A percentile compares a stretch with the other conserved stretches of the same genome.
These are phyloP conservation scores for Wakefieldia striispora DNA, from an alignment of 768 basidiomycete genomes.

Conservation along the genomic window DNA sequence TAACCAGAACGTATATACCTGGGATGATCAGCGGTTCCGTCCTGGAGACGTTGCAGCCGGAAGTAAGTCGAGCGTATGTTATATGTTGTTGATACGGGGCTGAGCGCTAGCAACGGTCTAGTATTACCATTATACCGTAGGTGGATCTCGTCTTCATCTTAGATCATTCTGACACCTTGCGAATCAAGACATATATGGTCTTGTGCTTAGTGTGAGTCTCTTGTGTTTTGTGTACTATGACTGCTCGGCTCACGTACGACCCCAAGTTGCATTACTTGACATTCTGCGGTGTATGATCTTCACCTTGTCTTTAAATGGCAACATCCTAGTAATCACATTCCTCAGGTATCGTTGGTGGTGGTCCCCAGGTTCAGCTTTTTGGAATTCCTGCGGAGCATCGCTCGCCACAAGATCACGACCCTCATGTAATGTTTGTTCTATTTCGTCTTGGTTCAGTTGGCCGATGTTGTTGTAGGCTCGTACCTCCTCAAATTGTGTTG, in stretches of 20 bases:
- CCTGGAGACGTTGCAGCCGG: conserved; percentile 59
- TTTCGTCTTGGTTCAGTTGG: neutral
- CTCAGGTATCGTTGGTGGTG: conserved; percentile 54
- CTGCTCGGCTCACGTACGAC: conserved; percentile 5
- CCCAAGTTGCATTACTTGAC: conserved; percentile 49
- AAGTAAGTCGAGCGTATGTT: conserved; percentile 39
- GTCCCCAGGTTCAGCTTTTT: conserved; percentile 62
- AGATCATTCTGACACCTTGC: conserved; percentile 10
- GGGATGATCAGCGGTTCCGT: conserved; percentile 40
- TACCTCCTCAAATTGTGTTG: conserved; percentile 64
- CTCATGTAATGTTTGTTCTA: conserved; percentile 40
- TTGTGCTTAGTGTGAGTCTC: conserved; percentile 50
- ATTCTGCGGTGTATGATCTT: conserved; percentile 49
- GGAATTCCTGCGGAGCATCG: conserved; percentile 60
- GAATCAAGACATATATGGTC: conserved; percentile 55
- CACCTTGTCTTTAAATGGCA: neutral
- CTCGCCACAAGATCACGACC: conserved; percentile 54
- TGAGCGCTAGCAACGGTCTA: conserved; percentile 22
- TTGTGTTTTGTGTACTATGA: neutral
- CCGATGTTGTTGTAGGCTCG: conserved; percentile 39
- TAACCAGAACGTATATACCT: conserved; percentile 35
- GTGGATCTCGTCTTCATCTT: conserved; percentile 22
- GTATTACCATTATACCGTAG: conserved; percentile 62
- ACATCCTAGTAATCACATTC: conserved; percentile 4
- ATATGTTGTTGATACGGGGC: neutral